A percentile compares a stretch with the other conserved stretches of the same genome.
phyloP scores from a whole-genome alignment of 768 basidiomycete genomes.

The Boletus rubroflammeus region DNA sequence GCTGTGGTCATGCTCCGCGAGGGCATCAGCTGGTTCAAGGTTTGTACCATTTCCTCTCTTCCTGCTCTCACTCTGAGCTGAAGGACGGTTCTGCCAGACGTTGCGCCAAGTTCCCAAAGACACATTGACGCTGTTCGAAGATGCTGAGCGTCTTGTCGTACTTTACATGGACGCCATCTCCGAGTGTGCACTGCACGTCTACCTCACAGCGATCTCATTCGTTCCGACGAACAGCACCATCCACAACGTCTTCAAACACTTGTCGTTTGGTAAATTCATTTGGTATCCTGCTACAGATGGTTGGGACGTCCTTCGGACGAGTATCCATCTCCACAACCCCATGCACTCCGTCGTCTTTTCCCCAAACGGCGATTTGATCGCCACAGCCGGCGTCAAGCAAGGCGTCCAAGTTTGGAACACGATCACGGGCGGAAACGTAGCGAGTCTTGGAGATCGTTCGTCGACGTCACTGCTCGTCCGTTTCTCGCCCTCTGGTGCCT shows the following conservation, averaged over 20 bases:
- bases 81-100: neutral
- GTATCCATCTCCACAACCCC: neutral
- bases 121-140: slow-evolving; percentile 6
- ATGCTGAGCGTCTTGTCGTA: slow-evolving; percentile 18
- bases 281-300: neutral
- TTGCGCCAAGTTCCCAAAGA: slow-evolving; percentile 7
- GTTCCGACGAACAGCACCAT: neutral
- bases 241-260: slow-evolving; percentile 7
- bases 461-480: slow-evolving; percentile 11
- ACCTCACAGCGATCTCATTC: slow-evolving; percentile 10
- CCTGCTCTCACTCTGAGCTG: neutral
- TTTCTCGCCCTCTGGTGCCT: slow-evolving; percentile 20
- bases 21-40: slow-evolving; percentile 15
- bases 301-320: neutral
- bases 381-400: slow-evolving; percentile 12
- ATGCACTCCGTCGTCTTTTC: slow-evolving; percentile 18
- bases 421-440: slow-evolving; percentile 18
- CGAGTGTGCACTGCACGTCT: slow-evolving; percentile 20
- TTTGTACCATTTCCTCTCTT: neutral
- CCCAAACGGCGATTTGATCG: slow-evolving; percentile 8
- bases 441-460: slow-evolving; percentile 14
- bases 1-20: slow-evolving; percentile 16
- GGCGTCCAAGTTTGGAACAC: slow-evolving; percentile 24
- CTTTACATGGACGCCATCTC: slow-evolving; percentile 20
- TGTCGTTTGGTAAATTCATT: neutral